Evolutionary conservation across 1,139 yeast genomes (phyloP).

Genomic region (Hyphopichia pseudoburtonii): DNA sequence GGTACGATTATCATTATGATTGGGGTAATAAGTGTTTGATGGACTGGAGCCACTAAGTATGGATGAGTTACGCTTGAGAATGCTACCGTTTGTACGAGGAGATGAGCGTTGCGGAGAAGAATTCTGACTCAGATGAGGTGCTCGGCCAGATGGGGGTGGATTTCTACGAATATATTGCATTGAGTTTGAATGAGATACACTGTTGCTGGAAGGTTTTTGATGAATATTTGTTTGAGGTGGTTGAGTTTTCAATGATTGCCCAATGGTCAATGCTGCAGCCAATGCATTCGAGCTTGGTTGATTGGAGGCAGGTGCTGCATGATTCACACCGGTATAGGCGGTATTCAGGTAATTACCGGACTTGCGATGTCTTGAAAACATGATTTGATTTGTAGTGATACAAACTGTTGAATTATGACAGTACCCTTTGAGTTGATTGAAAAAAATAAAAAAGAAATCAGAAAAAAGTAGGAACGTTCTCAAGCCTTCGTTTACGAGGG

Average conservation of each 20-base stretch:
- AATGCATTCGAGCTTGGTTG: constrained; percentile 44
- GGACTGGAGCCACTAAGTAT: constrained; percentile 1
- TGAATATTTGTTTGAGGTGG: constrained; percentile 4
- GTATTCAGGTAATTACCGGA: constrained; percentile 32
- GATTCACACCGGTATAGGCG: constrained; percentile 49
- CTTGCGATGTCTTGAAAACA: constrained; percentile 36
- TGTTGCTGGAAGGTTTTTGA: not conserved
- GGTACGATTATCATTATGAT: not conserved
- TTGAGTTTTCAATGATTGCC: constrained; percentile 25
- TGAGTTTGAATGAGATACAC: constrained; percentile 6
- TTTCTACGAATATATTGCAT: constrained; percentile 1
- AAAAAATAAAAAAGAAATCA: too few relatives aligned
- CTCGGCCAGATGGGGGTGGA: too few relatives aligned
- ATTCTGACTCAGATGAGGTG: too few relatives aligned
- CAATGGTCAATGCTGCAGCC: constrained; percentile 50
- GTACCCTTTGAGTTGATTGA: too few relatives aligned
- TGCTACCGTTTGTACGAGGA: constrained; percentile 10
- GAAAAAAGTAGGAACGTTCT: too few relatives aligned
- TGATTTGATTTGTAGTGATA: constrained; percentile 9
- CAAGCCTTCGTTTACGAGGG: too few relatives aligned
- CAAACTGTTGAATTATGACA: not conserved
- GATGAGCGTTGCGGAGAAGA: too few relatives aligned
- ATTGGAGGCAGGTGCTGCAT: constrained; percentile 28
- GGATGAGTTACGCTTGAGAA: constrained; percentile 15
- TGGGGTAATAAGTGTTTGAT: constrained; percentile 8